These are phyloP conservation scores for Cyberlindnera americana DNA, from an alignment of 805 yeast genomes.

Conservation along the genomic window DNA sequence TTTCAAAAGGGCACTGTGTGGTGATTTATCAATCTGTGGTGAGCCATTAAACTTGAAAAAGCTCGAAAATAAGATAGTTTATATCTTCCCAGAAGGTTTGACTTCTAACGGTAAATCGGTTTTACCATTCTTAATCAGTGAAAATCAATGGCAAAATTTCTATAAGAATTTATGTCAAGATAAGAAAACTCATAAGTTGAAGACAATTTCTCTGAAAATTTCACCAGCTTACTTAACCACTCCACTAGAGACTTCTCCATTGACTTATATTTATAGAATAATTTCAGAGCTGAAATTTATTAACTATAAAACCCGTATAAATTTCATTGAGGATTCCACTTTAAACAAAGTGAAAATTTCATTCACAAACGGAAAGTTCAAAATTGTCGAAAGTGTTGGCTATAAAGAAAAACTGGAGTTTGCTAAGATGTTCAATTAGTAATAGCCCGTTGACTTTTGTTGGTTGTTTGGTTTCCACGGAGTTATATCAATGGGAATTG, in stretches of 20 bases:
- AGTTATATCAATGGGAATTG: slow-evolving; percentile 19
- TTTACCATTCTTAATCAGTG: slow-evolving; percentile 47
- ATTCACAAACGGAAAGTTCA: slow-evolving; percentile 45
- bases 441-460: slow-evolving; percentile 3
- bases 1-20: slow-evolving; percentile 21
- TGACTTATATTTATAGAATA: too few relatives aligned
- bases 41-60: slow-evolving; percentile 7
- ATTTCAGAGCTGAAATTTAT: too few relatives aligned
- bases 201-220: slow-evolving; percentile 29
- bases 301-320: slow-evolving; percentile 27
- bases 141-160: slow-evolving; percentile 21
- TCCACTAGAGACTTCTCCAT: too few relatives aligned
- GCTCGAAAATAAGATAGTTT: slow-evolving; percentile 42
- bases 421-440: slow-evolving; percentile 29
- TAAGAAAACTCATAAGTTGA: slow-evolving; percentile 14
- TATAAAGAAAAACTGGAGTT: slow-evolving; percentile 43
- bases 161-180: slow-evolving; percentile 1
- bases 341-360: slow-evolving; percentile 28
- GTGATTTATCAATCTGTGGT: slow-evolving; percentile 20
- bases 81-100: slow-evolving; percentile 75
- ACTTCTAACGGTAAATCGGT: slow-evolving; percentile 80
- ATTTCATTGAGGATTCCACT: slow-evolving; percentile 20
- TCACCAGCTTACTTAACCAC: slow-evolving; percentile 30
- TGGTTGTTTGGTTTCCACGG: slow-evolving; percentile 21
- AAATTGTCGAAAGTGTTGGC: slow-evolving; percentile 41